phyloP scores from a whole-genome alignment of 2,329 filamentous ascomycete genomes.

The Scolecobasidium constrictum region DNA sequence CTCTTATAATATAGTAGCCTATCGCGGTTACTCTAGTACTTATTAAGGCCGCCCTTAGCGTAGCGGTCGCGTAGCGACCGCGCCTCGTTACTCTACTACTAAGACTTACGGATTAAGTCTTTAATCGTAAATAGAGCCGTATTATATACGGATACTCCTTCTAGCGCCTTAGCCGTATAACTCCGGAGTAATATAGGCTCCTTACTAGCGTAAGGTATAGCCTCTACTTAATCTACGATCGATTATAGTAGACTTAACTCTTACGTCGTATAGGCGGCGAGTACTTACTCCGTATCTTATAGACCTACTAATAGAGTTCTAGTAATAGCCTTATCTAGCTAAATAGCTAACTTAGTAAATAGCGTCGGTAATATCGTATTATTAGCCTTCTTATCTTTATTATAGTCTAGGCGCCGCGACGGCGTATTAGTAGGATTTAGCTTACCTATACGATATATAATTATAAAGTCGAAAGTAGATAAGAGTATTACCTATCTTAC shows the following conservation, averaged over 20 bases:
- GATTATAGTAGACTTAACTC: no score
- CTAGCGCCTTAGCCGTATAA: no score
- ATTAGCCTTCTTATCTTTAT: no score
- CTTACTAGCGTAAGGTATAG: no score
- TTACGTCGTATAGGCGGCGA: no score
- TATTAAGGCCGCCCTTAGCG: background rate
- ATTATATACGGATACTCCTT: background rate
- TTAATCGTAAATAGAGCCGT: background rate
- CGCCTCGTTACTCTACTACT: background rate
- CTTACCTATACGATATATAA: conserved; percentile 15
- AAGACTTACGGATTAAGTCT: background rate
- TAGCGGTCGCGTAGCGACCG: background rate
- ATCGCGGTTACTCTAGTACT: background rate
- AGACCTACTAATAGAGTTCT: background rate
- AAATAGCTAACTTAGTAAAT: no score
- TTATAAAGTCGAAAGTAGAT: no score
- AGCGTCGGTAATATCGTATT: no score
- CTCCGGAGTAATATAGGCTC: conserved; percentile 2
- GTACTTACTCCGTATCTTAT: background rate
- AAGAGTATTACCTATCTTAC: no score
- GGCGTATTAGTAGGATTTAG: conserved; percentile 12
- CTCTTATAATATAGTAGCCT: background rate
- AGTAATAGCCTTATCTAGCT: conserved; percentile 6
- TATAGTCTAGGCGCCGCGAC: no score
- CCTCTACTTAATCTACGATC: no score